Conservation (phyloP, 2,329 filamentous ascomycete species). For the Plectosphaerella plurivora region DNA sequence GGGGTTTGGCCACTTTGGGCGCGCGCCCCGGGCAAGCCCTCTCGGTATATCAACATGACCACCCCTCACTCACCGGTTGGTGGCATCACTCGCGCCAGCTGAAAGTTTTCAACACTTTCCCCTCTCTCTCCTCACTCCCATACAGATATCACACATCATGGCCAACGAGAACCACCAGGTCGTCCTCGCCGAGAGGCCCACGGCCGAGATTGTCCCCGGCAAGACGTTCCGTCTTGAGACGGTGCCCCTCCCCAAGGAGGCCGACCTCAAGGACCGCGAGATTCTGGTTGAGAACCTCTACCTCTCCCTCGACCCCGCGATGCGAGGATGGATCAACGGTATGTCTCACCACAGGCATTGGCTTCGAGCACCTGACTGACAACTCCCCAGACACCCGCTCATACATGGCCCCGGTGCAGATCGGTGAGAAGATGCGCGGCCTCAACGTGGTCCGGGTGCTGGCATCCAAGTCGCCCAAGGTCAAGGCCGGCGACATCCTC, state of each 20-base stretch:
- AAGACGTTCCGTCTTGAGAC: constrained; percentile 57
- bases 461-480: constrained; percentile 52
- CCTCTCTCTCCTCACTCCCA: no score
- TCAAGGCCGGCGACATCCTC: constrained; percentile 55
- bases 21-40: no score
- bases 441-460: constrained; percentile 54
- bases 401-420: constrained; percentile 65
- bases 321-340: constrained; percentile 68
- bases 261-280: constrained; percentile 58
- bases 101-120: no score
- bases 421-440: constrained; percentile 67
- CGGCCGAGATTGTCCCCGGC: constrained; percentile 55
- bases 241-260: constrained; percentile 43
- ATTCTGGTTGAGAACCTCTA: constrained; percentile 59
- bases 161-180: constrained; percentile 42
- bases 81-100: no score
- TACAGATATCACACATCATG: constrained; percentile 23
- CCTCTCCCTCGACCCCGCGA: constrained; percentile 69
- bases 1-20: no score
- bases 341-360: constrained; percentile 8
- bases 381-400: constrained; percentile 36
- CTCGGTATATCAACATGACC: no score
- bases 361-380: not conserved
- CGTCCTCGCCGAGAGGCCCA: constrained; percentile 61
- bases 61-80: no score